Percentiles rank a stretch among this genome's conserved stretches.
These are phyloP conservation scores for Aureobasidium sp. DNA, from an alignment of 2,329 filamentous ascomycete species.

Conservation along the genomic window DNA sequence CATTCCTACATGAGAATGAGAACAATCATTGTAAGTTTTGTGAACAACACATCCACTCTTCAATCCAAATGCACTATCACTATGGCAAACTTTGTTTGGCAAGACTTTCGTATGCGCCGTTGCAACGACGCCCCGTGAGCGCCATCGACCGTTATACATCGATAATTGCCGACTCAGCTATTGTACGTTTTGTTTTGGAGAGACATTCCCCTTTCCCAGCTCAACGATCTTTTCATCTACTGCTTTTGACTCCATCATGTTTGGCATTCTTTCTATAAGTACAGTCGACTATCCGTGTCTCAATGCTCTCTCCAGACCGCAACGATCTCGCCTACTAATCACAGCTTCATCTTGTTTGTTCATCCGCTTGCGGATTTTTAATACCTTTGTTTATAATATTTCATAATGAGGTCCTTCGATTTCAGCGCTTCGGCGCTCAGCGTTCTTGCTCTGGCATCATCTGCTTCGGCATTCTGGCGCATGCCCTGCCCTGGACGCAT, in stretches of 20 bases:
- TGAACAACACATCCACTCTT: not conserved
- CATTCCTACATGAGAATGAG: no score
- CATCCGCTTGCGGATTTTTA: constrained; percentile 9
- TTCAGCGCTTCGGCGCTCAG: constrained; percentile 10
- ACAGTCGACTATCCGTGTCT: constrained; percentile 4
- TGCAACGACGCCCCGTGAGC: constrained; percentile 1
- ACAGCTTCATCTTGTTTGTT: constrained; percentile 6
- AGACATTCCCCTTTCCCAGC: constrained; percentile 1
- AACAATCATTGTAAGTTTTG: not conserved
- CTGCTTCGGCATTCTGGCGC: constrained; percentile 57
- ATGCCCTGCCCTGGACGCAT: constrained; percentile 59
- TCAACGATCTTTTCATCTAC: not conserved
- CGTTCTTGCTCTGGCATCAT: constrained; percentile 22
- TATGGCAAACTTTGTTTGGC: not conserved
- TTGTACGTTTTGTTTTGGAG: constrained; percentile 11
- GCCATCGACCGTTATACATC: constrained; percentile 11
- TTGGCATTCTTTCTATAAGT: constrained; percentile 1
- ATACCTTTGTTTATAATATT: not conserved
- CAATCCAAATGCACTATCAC: not conserved
- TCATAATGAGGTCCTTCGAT: constrained; percentile 10
- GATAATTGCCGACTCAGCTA: constrained; percentile 12
- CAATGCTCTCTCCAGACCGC: constrained; percentile 7
- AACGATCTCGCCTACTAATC: constrained; percentile 12
- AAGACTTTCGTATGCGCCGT: constrained; percentile 2
- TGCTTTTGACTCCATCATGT: not conserved